These are phyloP conservation scores for Bipolaris bicolor DNA, from an alignment of 2,329 filamentous ascomycete genomes.

Conservation along the genomic window DNA sequence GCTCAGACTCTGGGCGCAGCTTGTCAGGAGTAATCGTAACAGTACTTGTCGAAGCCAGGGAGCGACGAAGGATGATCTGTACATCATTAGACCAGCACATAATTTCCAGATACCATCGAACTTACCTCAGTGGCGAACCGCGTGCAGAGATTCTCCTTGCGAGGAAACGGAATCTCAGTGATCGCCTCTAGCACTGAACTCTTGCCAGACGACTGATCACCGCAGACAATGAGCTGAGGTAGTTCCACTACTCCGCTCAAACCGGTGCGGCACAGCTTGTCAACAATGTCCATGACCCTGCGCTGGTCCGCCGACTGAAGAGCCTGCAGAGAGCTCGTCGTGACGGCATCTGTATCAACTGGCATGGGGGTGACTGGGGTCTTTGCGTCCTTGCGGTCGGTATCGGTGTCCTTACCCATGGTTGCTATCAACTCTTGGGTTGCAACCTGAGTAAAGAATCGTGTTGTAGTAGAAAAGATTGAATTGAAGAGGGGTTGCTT, in stretches of 20 bases:
- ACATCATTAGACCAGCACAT: not conserved
- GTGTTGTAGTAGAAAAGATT: not conserved
- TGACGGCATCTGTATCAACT: constrained; percentile 26
- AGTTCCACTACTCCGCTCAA: constrained; percentile 42
- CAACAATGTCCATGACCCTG: constrained; percentile 60
- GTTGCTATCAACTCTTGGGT: not conserved
- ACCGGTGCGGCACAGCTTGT: constrained; percentile 59
- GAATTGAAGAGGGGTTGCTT: too few species aligned
- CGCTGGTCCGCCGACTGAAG: constrained; percentile 56
- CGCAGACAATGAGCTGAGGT: constrained; percentile 36
- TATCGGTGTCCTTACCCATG: constrained; percentile 1
- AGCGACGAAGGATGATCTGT: constrained; percentile 44
- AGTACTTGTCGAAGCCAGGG: constrained; percentile 24
- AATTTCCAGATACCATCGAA: too few species aligned
- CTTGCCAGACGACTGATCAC: constrained; percentile 67
- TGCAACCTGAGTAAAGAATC: constrained; percentile 57
- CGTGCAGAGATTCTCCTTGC: constrained; percentile 63
- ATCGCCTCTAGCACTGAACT: constrained; percentile 70
- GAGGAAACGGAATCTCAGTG: constrained; percentile 64
- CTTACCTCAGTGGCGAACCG: constrained; percentile 60
- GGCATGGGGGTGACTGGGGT: not conserved
- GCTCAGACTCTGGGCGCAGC: constrained; percentile 32
- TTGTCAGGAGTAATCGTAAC: constrained; percentile 50
- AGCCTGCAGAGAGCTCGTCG: constrained; percentile 46
- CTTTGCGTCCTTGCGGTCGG: not conserved